phyloP scores from a whole-genome alignment of 2,329 filamentous ascomycete genomes.

The Trichoderma atrobrunneum region DNA sequence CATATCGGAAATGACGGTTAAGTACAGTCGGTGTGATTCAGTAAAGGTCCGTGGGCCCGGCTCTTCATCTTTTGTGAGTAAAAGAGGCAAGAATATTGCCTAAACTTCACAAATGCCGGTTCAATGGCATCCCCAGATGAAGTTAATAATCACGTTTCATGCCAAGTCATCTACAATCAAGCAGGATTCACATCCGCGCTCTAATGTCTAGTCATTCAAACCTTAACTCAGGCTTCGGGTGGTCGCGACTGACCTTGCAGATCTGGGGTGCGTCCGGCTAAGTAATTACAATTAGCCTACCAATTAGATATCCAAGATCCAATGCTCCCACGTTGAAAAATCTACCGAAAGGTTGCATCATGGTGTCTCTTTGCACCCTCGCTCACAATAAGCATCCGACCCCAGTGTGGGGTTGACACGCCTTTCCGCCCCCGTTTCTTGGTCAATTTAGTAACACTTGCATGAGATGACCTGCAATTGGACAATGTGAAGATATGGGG shows the following conservation, averaged over 20 bases:
- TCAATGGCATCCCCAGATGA: not conserved
- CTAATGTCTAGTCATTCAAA: not conserved
- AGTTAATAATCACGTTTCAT: not conserved
- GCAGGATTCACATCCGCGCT: not conserved
- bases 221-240: not conserved
- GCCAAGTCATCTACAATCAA: not conserved
- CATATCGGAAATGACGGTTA: not conserved
- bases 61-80: not conserved
- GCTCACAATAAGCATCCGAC: not conserved
- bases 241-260: not conserved
- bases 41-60: not conserved
- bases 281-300: not conserved
- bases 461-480: not conserved
- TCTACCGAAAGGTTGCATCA: not conserved
- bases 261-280: conserved; percentile 13
- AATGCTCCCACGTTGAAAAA: not conserved
- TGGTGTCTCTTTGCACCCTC: not conserved
- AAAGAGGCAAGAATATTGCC: not conserved
- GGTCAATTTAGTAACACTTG: not conserved
- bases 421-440: not conserved
- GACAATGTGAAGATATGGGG: not conserved
- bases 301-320: not conserved
- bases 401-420: not conserved
- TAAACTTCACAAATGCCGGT: not conserved
- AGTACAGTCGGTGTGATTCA: not conserved